Conservation (phyloP, 2,329 filamentous ascomycete species). For the Colletotrichum higginsianum region DNA sequence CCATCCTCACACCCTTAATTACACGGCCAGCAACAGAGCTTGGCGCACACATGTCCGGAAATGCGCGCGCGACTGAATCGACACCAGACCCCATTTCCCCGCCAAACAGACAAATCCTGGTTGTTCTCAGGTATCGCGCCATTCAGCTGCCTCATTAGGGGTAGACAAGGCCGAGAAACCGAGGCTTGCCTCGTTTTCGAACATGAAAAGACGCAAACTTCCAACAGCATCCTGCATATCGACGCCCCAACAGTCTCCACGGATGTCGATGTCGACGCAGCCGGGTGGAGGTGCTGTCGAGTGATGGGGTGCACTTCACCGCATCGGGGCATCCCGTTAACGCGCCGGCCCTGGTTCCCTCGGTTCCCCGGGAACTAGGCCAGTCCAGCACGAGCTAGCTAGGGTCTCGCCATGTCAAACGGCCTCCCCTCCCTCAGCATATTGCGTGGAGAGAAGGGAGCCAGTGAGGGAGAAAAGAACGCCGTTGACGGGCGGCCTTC, state of each 20-base stretch:
- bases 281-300: slow-evolving; percentile 13
- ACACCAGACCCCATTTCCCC: background rate
- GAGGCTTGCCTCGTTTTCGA: slow-evolving; percentile 6
- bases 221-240: slow-evolving; percentile 11
- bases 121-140: background rate
- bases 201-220: slow-evolving; percentile 1
- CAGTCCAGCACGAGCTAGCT: slow-evolving; percentile 4
- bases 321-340: slow-evolving; percentile 11
- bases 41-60: background rate
- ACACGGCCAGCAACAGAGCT: background rate
- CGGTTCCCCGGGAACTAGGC: slow-evolving; percentile 31
- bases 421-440: background rate
- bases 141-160: background rate
- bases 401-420: slow-evolving; percentile 23
- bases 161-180: background rate
- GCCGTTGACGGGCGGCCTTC: background rate
- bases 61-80: background rate
- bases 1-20: background rate
- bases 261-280: slow-evolving; percentile 15
- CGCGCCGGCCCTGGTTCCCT: slow-evolving; percentile 12
- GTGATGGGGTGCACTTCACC: slow-evolving; percentile 14
- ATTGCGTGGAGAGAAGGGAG: slow-evolving; percentile 20
- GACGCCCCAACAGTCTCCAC: slow-evolving; percentile 1
- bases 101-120: background rate
- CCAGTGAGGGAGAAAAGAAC: slow-evolving; percentile 33